phyloP scores from a whole-genome alignment of 208 protist genomes.

The Acanthamoeba healyi region DNA sequence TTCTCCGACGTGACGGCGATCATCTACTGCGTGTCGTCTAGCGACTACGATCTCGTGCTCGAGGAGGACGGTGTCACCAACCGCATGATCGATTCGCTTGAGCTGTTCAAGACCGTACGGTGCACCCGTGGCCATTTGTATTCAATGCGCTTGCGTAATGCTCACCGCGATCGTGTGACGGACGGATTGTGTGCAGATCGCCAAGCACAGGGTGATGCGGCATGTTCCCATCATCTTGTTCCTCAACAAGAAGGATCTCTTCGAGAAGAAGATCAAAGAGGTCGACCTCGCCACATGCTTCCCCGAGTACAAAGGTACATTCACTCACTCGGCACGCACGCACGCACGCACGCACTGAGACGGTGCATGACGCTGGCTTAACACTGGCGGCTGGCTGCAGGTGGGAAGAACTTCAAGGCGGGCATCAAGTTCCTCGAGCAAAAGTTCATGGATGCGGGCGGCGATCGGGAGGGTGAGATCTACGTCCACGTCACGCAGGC shows the following conservation, averaged over 20 bases:
- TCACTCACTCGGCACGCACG: neutral
- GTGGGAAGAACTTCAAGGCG: conserved; percentile 80
- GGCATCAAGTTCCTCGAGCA: conserved; percentile 85
- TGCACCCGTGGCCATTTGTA: neutral
- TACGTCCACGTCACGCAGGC: conserved; percentile 90
- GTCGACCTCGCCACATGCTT: conserved; percentile 85
- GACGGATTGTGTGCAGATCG: conserved; percentile 81
- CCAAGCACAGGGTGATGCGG: conserved; percentile 85
- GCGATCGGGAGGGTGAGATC: conserved; percentile 80
- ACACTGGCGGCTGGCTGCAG: neutral
- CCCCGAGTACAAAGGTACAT: conserved; percentile 84
- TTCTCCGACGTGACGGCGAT: conserved; percentile 91
- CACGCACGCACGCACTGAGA: neutral
- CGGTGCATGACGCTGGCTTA: too few relatives aligned
- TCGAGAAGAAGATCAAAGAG: conserved; percentile 90
- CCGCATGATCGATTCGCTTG: conserved; percentile 89
- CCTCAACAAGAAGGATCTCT: conserved; percentile 91
- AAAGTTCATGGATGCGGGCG: conserved; percentile 84
- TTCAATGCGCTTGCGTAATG: neutral
- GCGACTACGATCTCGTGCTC: conserved; percentile 91
- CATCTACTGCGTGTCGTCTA: conserved; percentile 88
- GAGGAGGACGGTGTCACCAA: conserved; percentile 90
- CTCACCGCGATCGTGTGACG: too few relatives aligned
- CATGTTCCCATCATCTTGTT: conserved; percentile 90
- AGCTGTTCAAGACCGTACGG: conserved; percentile 82